Evolutionary conservation across 140 eudicot genomes (phyloP), one percentile per base, ranked within the genome.

Genomic region (Flaveria floridana): DNA sequence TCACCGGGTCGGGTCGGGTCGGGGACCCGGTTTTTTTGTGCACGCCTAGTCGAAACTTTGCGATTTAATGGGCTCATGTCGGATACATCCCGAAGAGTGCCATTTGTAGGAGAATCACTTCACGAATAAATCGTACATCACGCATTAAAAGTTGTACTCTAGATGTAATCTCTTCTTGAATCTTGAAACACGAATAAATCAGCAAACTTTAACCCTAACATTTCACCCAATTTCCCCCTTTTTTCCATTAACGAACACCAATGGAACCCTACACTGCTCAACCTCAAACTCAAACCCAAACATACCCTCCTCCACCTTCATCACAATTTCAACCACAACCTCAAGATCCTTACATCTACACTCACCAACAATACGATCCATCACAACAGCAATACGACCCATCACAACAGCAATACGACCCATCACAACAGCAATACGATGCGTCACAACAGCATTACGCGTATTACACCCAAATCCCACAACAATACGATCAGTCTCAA

Each of bases 211-310:
- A 12, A 59, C 65, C 58, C 57, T 0, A 3, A 39, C 59, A 47
- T 28, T 46, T 57, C 70, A 68, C 71, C 56, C 59, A 34, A 68
- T 20, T 30, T 28, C 16, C 21, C 47, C 66, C 20, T 16, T 3
- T 3, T 41, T 16, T 53, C 14, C 42, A 61, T n/a, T 21, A 28
- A 2, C 58, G 19, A 67, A 20, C 59, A 25, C 78, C 74, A 82
- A 34, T 82, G 85, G 85, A 82, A 72, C 85, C 85, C 1, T 82
- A 79, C 57, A 75, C 81, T 23, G 81, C 69, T 37, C 55, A 48
- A 48, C n/a, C 55, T 48, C 77, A 72, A 58, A 16, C 55, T 48
- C 77, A 72, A 58, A 16, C 77, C 16, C 82, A 52, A 72, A 52
- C 83, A 51, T 73, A 66, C 67, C 79, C 62, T 1, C 52, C 66